A percentile compares a stretch with the other conserved stretches of the same genome.
Evolutionary conservation across 352 stramenopile genomes (phyloP).

Genomic region (Globisporangium ultimum): DNA sequence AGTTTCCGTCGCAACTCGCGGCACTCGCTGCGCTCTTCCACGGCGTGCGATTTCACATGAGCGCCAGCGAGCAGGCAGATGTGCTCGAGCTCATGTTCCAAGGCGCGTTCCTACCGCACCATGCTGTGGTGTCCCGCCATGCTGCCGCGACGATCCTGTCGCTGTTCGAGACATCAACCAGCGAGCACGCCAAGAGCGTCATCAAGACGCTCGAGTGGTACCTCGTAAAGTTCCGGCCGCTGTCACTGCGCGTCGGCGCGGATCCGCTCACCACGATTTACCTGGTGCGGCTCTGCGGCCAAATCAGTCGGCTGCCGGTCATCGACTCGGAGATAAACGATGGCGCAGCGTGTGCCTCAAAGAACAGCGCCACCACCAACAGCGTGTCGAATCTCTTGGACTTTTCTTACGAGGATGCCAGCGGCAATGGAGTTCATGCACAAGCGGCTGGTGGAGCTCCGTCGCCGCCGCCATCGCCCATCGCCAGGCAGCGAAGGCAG

Average conservation of each 20-base stretch:
- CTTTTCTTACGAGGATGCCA: conserved; percentile 40
- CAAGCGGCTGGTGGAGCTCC: neutral
- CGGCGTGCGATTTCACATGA: conserved; percentile 49
- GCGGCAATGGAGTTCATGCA: neutral
- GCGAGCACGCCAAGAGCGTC: conserved; percentile 31
- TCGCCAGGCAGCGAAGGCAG: conserved; percentile 13
- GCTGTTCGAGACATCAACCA: conserved; percentile 40
- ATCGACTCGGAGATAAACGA: neutral
- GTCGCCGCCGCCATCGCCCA: conserved; percentile 31
- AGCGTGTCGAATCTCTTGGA: conserved; percentile 44
- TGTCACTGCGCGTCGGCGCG: conserved; percentile 37
- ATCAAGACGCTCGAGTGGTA: conserved; percentile 48
- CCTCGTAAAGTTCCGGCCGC: conserved; percentile 40
- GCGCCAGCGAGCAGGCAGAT: conserved; percentile 21
- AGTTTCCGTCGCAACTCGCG: conserved; percentile 48
- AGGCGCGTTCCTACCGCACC: conserved; percentile 44
- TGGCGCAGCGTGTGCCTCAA: too few species aligned
- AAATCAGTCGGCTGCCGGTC: conserved; percentile 50
- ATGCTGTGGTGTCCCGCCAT: conserved; percentile 42
- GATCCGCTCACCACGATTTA: conserved; percentile 69
- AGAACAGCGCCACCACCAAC: neutral
- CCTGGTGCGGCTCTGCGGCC: conserved; percentile 51
- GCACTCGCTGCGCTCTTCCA: conserved; percentile 50
- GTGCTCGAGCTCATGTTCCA: conserved; percentile 57
- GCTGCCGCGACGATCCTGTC: conserved; percentile 48